These are phyloP conservation scores for Xylariaceae sp. DNA, from an alignment of 2,329 filamentous ascomycete species.

Conservation along the genomic window DNA sequence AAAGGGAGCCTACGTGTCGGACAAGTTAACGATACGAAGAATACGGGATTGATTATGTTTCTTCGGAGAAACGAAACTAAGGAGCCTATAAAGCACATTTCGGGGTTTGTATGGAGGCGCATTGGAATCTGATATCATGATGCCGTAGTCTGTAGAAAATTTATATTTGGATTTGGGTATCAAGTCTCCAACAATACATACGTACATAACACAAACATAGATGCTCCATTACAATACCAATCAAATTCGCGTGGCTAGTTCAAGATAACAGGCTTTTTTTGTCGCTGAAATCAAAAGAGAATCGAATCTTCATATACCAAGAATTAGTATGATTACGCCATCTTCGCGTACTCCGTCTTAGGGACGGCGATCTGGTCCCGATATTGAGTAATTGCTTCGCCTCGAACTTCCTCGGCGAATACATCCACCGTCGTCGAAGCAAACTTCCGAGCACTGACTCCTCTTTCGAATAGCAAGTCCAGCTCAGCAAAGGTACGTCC, in stretches of 20 bases:
- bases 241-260: neutral
- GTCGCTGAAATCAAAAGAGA: neutral
- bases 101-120: too few relatives aligned
- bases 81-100: too few relatives aligned
- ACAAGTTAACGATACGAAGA: too few relatives aligned
- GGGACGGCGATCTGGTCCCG: conserved; percentile 36
- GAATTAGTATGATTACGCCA: neutral
- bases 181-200: neutral
- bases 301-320: neutral
- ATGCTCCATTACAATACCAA: neutral
- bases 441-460: conserved; percentile 68
- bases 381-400: conserved; percentile 44
- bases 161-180: conserved; percentile 3
- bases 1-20: too few relatives aligned
- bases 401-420: conserved; percentile 47
- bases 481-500: conserved; percentile 82
- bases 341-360: conserved; percentile 21
- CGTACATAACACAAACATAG: neutral
- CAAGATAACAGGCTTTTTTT: neutral
- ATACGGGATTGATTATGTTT: too few relatives aligned
- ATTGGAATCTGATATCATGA: too few relatives aligned
- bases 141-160: neutral
- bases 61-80: too few relatives aligned
- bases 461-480: conserved; percentile 74
- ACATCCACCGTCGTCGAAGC: conserved; percentile 52